Conservation (phyloP, 805 yeast species). For the Pichia insulana region DNA sequence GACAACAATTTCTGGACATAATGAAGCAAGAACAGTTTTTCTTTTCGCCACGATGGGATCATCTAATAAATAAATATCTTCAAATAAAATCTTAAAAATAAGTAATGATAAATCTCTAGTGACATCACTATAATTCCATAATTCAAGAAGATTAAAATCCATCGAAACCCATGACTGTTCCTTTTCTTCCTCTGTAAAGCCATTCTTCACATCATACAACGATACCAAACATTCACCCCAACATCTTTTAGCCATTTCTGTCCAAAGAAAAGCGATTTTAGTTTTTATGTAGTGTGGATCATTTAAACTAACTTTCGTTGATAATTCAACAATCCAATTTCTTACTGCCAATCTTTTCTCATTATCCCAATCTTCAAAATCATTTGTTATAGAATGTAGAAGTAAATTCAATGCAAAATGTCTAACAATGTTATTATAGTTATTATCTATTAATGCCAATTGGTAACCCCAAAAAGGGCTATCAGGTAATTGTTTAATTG, state of each 20-base stretch:
- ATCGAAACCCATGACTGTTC: constrained; percentile 74
- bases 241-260: constrained; percentile 74
- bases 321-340: constrained; percentile 77
- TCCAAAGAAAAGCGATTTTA: constrained; percentile 87
- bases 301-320: constrained; percentile 42
- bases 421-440: constrained; percentile 62
- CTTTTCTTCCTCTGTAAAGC: constrained; percentile 38
- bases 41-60: constrained; percentile 85
- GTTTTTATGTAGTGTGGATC: constrained; percentile 91
- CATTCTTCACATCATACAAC: neutral
- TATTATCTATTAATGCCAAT: constrained; percentile 56
- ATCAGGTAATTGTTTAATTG: constrained; percentile 67
- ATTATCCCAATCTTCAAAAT: constrained; percentile 46
- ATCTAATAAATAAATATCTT: constrained; percentile 84
- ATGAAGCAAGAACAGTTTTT: constrained; percentile 64
- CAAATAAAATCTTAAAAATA: constrained; percentile 79
- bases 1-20: constrained; percentile 76
- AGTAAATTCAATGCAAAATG: constrained; percentile 84
- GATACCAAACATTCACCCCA: constrained; percentile 72
- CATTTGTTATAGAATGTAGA: constrained; percentile 56
- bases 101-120: constrained; percentile 71
- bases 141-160: constrained; percentile 66
- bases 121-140: constrained; percentile 61
- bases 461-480: constrained; percentile 92
- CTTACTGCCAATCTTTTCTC: constrained; percentile 61